Percentiles rank a stretch among this genome's conserved stretches.
Conservation (phyloP, 306 rosid genomes). For the Vicia faba region DNA sequence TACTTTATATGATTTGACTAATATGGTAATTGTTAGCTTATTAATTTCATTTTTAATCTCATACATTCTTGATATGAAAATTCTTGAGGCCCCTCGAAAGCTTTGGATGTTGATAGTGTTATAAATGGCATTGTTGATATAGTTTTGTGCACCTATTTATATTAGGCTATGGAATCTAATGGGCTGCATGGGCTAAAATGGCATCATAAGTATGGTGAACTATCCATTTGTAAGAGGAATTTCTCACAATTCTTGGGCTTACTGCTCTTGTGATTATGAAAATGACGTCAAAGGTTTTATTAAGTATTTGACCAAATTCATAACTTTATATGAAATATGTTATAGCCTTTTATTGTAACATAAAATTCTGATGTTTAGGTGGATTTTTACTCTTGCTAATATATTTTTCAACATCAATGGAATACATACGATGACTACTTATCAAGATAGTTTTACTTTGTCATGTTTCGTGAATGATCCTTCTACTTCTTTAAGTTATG, state of each 20-base stretch:
- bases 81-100: conserved; percentile 58
- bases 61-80: conserved; percentile 55
- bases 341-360: conserved; percentile 29
- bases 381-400: conserved; percentile 77
- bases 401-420: conserved; percentile 85
- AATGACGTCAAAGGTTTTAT: conserved; percentile 75
- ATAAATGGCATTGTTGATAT: conserved; percentile 45
- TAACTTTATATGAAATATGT: conserved; percentile 27
- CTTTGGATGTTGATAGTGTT: conserved; percentile 50
- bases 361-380: conserved; percentile 50
- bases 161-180: conserved; percentile 52
- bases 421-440: conserved; percentile 82
- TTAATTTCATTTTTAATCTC: conserved; percentile 13
- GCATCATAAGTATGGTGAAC: conserved; percentile 50
- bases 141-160: conserved; percentile 45
- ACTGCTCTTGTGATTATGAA: conserved; percentile 83
- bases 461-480: too few species aligned
- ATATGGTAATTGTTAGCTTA: conserved; percentile 30
- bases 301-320: conserved; percentile 23
- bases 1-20: background rate
- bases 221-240: conserved; percentile 66
- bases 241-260: conserved; percentile 55
- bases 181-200: conserved; percentile 57
- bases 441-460: too few species aligned
- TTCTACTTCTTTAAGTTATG: too few species aligned